Base-by-base conservation (phyloP, 176 grass and related monocot species). In the Rhynchospora breviuscula region DNA sequence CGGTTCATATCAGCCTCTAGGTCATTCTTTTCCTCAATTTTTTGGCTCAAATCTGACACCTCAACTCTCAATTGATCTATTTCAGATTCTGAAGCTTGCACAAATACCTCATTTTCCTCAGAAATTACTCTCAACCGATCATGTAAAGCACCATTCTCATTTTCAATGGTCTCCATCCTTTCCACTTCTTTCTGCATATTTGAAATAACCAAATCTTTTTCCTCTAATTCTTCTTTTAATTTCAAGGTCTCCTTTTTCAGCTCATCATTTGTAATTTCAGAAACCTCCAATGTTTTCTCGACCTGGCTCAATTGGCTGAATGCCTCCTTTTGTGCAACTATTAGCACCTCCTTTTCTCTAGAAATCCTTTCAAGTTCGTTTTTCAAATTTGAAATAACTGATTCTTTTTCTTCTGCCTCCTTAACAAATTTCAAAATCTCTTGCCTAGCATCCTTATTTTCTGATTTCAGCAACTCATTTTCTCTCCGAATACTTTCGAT, bases 1-100 rank as follows among this genome's bases (percentile, higher is more conserved):
- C 78, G 68, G 31, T 88, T 92, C 85, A 98, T 56, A 82, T 87
- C 33, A 73, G 72, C 83, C 85, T 94, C 85, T 87, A 90, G 78
- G 10, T 85, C 75, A 8, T 63, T 35, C 78, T 81, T 86, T 84
- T 91, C 85, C 83, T 91, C 87, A 48, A 83, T 58, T 81, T 76
- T 88, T 81, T 89, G 63, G 66, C 92, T 89, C 81, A 97, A 77
- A 74, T 54, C 29, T 69, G 44, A 52, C 18, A 81, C 51, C 67
- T 81, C 65, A 73, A 85, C 57, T 43, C 22, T 76, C 72, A 76
- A 29, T 8, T 54, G 72, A 61, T 80, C 78, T 1, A 80, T 62
- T 80, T 80, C 79, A 82, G 66, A 67, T 53, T 64, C 48, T 66
- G 48, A 76, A 3, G 53, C 23, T 67, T 63, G 35, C 40, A 62